Percentiles rank a stretch among this genome's conserved stretches.
Conservation (phyloP, 2,329 filamentous ascomycete species). For the Pseudogymnoascus verrucosus region DNA sequence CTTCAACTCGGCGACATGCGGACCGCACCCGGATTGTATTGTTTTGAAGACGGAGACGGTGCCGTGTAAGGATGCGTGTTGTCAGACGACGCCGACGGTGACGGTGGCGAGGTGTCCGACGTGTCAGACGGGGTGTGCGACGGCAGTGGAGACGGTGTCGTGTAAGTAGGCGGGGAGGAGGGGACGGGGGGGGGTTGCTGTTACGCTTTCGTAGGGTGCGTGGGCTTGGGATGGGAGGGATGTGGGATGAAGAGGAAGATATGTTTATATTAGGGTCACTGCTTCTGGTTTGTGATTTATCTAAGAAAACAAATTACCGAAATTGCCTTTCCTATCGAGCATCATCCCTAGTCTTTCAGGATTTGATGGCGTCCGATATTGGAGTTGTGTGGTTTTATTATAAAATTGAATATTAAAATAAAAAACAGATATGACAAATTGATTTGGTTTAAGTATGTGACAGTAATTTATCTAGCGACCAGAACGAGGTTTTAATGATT, state of each 20-base stretch:
- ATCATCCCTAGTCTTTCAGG: too few relatives aligned
- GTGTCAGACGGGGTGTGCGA: slow-evolving; percentile 24
- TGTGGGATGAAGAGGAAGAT: too few relatives aligned
- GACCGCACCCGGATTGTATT: slow-evolving; percentile 14
- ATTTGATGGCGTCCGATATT: too few relatives aligned
- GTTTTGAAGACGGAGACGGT: slow-evolving; percentile 25
- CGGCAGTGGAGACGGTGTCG: slow-evolving; percentile 19
- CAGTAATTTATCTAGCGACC: too few relatives aligned
- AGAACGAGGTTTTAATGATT: too few relatives aligned
- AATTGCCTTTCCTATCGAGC: too few relatives aligned
- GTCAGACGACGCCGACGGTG: slow-evolving; percentile 29
- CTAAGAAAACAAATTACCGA: not conserved
- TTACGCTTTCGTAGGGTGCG: not conserved
- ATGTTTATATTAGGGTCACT: not conserved
- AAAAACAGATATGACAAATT: too few relatives aligned
- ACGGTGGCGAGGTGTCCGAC: slow-evolving; percentile 21
- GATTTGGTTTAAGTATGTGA: too few relatives aligned
- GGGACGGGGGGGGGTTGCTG: not conserved
- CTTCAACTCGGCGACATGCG: slow-evolving; percentile 12
- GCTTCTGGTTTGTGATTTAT: not conserved
- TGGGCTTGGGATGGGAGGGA: too few relatives aligned
- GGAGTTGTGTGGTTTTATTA: too few relatives aligned
- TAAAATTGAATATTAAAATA: too few relatives aligned
- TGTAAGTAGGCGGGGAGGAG: not conserved
- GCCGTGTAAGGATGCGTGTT: slow-evolving; percentile 33